Conservation (phyloP, 2,329 filamentous ascomycete species). For the Beauveria medogensis region DNA sequence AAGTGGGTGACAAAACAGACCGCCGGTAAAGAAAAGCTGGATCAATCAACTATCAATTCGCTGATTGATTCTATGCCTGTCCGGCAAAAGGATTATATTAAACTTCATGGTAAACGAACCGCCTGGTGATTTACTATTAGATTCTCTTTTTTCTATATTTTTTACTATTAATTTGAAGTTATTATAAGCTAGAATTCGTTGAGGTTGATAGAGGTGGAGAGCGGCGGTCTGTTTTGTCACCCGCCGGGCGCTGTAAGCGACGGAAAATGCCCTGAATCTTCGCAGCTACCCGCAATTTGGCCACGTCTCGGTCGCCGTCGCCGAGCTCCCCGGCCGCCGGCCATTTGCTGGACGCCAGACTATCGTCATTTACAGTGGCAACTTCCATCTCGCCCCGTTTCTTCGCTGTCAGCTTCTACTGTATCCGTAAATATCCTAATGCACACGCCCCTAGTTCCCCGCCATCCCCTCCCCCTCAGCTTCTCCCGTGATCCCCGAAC, state of each 20-base stretch:
- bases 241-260: not conserved
- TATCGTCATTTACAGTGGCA: not conserved
- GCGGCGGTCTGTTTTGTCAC: too few relatives aligned
- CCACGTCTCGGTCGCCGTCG: not conserved
- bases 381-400: not conserved
- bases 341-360: not conserved
- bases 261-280: not conserved
- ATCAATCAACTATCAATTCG: too few relatives aligned
- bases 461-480: not conserved
- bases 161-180: too few relatives aligned
- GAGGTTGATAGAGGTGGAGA: too few relatives aligned
- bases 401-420: not conserved
- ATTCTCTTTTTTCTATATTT: too few relatives aligned
- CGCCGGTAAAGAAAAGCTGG: too few relatives aligned
- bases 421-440: not conserved
- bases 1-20: too few relatives aligned
- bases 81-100: too few relatives aligned
- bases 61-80: too few relatives aligned
- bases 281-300: not conserved
- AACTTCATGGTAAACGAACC: too few relatives aligned
- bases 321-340: not conserved
- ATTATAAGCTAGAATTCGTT: too few relatives aligned
- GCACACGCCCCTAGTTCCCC: slow-evolving; percentile 7
- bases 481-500: not conserved
- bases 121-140: too few relatives aligned